phyloP scores from a whole-genome alignment of 2,329 filamentous ascomycete genomes.

The Cucurbitaria berberidis region DNA sequence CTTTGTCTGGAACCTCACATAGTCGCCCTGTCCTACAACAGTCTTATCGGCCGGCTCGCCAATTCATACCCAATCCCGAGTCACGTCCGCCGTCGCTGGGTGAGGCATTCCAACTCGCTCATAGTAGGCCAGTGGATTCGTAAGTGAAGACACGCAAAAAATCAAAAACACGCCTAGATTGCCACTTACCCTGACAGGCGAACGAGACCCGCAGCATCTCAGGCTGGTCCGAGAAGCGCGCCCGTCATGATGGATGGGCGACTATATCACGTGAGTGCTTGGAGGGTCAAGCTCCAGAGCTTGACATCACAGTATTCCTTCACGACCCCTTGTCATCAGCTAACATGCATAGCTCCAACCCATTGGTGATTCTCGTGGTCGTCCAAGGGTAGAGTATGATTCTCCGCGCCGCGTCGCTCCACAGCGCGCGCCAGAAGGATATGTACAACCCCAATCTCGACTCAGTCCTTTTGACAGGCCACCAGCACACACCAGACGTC shows the following conservation, averaged over 20 bases:
- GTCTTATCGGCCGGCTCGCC: constrained; percentile 8
- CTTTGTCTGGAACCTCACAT: constrained; percentile 12
- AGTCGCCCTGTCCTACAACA: constrained; percentile 10
- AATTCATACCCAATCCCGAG: constrained; percentile 2
- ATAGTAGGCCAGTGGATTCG: constrained; percentile 20
- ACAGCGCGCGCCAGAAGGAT: constrained; percentile 17
- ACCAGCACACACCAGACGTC: constrained; percentile 23
- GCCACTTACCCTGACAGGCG: constrained; percentile 25
- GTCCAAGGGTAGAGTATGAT: constrained; percentile 24
- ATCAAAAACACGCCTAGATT: neutral
- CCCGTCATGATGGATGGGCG: constrained; percentile 35
- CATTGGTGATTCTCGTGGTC: constrained; percentile 22
- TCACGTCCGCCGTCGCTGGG: constrained; percentile 4
- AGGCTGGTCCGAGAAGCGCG: constrained; percentile 14
- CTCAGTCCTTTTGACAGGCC: constrained; percentile 19
- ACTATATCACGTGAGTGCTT: constrained; percentile 44
- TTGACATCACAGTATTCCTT: constrained; percentile 17
- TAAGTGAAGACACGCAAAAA: constrained; percentile 17
- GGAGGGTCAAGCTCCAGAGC: constrained; percentile 16
- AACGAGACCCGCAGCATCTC: constrained; percentile 15
- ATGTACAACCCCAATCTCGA: constrained; percentile 19
- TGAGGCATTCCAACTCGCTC: constrained; percentile 12
- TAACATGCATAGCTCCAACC: constrained; percentile 40
- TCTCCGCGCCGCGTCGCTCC: constrained; percentile 11
- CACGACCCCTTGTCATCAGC: constrained; percentile 13